Evolutionary conservation across 129 eudicot species (phyloP), one percentile per base, ranked within the genome.

Genomic region (Glebionis coronaria): DNA sequence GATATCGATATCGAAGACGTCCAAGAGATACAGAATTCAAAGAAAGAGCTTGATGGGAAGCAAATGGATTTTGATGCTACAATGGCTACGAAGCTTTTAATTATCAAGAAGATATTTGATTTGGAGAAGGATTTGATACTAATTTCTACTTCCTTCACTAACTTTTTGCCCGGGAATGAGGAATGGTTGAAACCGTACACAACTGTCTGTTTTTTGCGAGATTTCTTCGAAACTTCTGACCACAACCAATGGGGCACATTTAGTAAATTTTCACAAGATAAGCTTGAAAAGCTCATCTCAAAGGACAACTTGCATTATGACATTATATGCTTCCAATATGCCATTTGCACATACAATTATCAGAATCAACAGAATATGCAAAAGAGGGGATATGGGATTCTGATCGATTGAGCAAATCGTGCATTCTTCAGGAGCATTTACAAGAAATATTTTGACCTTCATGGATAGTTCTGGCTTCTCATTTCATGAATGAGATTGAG

Each of bases 141-240:
- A 46, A 74, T 65, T 68, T 93, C 97, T 4, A 78, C 40, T 29
- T 79, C 90, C 69, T 93, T 77, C 79, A 80, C 83, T 72, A 81
- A 73, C 1, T 93, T 78, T 73, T 84, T 93, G 73, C 72, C 88
- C 44, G 88, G 86, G 72, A 93, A 89, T 69, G 86, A 86, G 97
- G 99, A 94, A 52, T 94, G 99, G 99, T 76, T 94, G 66, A 90
- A 74, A 67, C 97, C 99, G 27, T 94, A 94, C 75, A 97, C 99
- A 50, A 97, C 97, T 38, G 90, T 94, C 79, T 94, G 99, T 80
- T 94, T 94, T 53, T 73, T 94, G 40, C 91, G 97, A 19, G 97
- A 94, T 77, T 94, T 94, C 80, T 94, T 94, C 63, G 99, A 80
- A 65, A 94, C 97, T 59, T 87, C 99, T 61, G 97, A 94, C 71